Evolutionary conservation across 2,329 filamentous ascomycete genomes (phyloP).

Genomic region (Peltaster fructicola): DNA sequence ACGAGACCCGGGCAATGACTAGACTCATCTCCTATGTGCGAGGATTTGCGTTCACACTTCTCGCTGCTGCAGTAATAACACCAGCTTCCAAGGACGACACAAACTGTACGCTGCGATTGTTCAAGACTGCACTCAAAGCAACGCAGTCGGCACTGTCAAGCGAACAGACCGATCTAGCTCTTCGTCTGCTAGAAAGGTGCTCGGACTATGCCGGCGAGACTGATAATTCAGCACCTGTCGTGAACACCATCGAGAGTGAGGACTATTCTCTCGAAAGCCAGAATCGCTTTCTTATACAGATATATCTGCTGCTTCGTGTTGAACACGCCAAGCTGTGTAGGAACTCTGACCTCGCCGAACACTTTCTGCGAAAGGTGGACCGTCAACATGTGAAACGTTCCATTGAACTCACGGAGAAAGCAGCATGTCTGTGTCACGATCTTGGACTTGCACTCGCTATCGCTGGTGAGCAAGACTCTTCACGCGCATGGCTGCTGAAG

Average conservation of each 20-base stretch:
- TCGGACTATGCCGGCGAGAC: slow-evolving; percentile 29
- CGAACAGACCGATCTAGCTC: slow-evolving; percentile 38
- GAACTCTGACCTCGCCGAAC: slow-evolving; percentile 57
- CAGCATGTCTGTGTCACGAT: slow-evolving; percentile 52
- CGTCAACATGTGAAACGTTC: slow-evolving; percentile 27
- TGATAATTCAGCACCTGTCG: slow-evolving; percentile 13
- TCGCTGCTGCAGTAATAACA: slow-evolving; percentile 1
- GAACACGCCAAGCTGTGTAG: slow-evolving; percentile 59
- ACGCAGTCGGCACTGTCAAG: slow-evolving; percentile 45
- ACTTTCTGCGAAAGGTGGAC: slow-evolving; percentile 49
- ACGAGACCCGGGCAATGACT: no score
- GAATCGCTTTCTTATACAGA: slow-evolving; percentile 30
- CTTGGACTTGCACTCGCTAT: slow-evolving; percentile 46
- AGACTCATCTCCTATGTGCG: no score
- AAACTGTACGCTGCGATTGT: slow-evolving; percentile 32
- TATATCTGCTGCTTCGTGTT: slow-evolving; percentile 50
- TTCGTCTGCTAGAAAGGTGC: slow-evolving; percentile 45
- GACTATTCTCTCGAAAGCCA: slow-evolving; percentile 14
- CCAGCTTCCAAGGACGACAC: slow-evolving; percentile 4
- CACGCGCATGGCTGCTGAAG: slow-evolving; percentile 56
- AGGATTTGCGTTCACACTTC: no score
- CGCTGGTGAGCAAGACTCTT: slow-evolving; percentile 35
- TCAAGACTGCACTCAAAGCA: slow-evolving; percentile 51
- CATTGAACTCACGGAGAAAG: slow-evolving; percentile 35
- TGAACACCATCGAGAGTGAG: slow-evolving; percentile 6